phyloP scores from a whole-genome alignment of 345 rosid genomes.

The Camelina laxa region DNA sequence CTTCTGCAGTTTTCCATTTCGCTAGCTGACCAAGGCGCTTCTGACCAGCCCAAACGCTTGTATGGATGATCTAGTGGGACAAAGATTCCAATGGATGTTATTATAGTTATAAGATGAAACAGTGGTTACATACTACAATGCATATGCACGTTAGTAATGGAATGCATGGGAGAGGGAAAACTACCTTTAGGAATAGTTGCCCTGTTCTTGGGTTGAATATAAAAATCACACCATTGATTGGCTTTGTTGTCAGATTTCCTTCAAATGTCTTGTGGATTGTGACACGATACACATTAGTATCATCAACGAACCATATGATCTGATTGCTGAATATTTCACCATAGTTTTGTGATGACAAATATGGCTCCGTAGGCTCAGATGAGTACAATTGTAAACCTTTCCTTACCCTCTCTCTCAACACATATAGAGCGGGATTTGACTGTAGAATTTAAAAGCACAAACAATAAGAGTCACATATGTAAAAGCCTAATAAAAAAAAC shows the following conservation, averaged over 20 bases:
- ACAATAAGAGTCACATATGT: conserved; percentile 5
- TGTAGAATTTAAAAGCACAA: conserved; percentile 40
- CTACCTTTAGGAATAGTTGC: conserved; percentile 91
- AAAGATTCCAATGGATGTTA: conserved; percentile 25
- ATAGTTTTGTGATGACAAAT: conserved; percentile 96
- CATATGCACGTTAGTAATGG: not conserved
- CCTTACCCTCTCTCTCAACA: conserved; percentile 96
- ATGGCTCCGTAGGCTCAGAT: conserved; percentile 99
- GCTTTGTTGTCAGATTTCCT: conserved; percentile 98
- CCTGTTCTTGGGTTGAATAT: conserved; percentile 99
- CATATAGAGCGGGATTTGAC: conserved; percentile 99
- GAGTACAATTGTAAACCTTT: conserved; percentile 98
- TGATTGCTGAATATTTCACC: conserved; percentile 99
- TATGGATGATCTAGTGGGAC: conserved; percentile 81
- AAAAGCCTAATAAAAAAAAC: conserved; percentile 1
- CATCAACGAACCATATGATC: conserved; percentile 99
- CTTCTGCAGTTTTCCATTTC: conserved; percentile 99
- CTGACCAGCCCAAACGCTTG: conserved; percentile 99
- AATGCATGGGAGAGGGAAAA: conserved; percentile 16
- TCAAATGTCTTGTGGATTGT: conserved; percentile 99
- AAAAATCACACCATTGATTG: conserved; percentile 97
- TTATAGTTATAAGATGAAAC: too few relatives aligned
- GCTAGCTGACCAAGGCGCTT: conserved; percentile 99
- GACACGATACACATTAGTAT: conserved; percentile 98
- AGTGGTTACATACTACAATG: not conserved